Evolutionary conservation across 371 early-diverging fungal genomes (phyloP).

Genomic region (Cokeromyces recurvatus): DNA sequence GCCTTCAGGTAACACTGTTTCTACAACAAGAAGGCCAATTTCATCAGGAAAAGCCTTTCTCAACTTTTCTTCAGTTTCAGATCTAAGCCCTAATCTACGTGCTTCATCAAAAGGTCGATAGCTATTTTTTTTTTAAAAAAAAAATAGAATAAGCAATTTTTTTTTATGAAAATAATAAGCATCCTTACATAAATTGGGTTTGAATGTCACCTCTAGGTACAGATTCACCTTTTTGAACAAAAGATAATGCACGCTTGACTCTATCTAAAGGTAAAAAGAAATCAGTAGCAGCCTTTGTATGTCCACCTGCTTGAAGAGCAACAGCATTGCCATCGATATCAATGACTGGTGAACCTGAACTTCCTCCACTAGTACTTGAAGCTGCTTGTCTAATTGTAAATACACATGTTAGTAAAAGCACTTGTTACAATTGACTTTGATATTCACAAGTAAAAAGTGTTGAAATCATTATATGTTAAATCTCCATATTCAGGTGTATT

Average conservation of each 20-base stretch:
- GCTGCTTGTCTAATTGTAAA: slow-evolving; percentile 71
- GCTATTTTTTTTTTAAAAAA: slow-evolving; percentile 6
- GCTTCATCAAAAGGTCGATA: slow-evolving; percentile 74
- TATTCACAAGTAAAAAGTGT: slow-evolving; percentile 69
- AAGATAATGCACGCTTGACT: slow-evolving; percentile 74
- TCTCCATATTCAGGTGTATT: slow-evolving; percentile 61
- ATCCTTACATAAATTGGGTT: slow-evolving; percentile 63
- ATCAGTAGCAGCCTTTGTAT: slow-evolving; percentile 79
- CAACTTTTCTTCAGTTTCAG: slow-evolving; percentile 67
- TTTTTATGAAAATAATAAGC: not conserved
- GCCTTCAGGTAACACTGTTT: slow-evolving; percentile 80
- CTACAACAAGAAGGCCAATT: slow-evolving; percentile 86
- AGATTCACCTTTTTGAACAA: slow-evolving; percentile 57
- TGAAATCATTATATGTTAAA: slow-evolving; percentile 69
- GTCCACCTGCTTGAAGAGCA: slow-evolving; percentile 85
- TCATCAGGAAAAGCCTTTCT: slow-evolving; percentile 67
- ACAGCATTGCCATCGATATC: slow-evolving; percentile 93
- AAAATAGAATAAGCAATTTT: not conserved
- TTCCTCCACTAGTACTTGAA: slow-evolving; percentile 77
- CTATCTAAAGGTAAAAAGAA: slow-evolving; percentile 90
- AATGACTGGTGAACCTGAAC: slow-evolving; percentile 89
- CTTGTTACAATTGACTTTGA: not conserved
- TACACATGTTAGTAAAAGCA: not conserved
- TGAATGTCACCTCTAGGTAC: slow-evolving; percentile 92
- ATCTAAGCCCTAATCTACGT: slow-evolving; percentile 64